A percentile compares a stretch with the other conserved stretches of the same genome.
Evolutionary conservation across 768 basidiomycete genomes (phyloP).

Genomic region (Holtermanniella nyarrowii): DNA sequence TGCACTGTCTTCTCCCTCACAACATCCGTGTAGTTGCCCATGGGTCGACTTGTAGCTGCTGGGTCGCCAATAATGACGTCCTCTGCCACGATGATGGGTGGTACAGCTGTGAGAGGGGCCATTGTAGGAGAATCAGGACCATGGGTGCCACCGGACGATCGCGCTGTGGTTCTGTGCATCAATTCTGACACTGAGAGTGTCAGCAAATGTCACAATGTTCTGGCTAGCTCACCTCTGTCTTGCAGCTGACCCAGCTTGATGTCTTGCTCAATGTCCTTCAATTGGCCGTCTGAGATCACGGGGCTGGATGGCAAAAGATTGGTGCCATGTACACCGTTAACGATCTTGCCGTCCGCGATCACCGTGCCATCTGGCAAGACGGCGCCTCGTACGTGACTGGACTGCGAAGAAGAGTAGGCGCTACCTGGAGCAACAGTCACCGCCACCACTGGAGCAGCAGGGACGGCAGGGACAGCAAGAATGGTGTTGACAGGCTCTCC

Average conservation of each 20-base stretch:
- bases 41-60: background rate
- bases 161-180: constrained; percentile 15
- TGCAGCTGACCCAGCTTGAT: constrained; percentile 26
- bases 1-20: constrained; percentile 24
- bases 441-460: constrained; percentile 6
- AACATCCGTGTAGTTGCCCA: constrained; percentile 18
- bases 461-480: constrained; percentile 9
- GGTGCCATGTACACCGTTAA: constrained; percentile 31
- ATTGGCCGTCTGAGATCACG: background rate
- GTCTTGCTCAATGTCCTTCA: constrained; percentile 36
- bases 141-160: background rate
- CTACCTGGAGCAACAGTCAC: constrained; percentile 15
- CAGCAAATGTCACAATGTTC: constrained; percentile 1
- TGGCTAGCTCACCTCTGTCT: constrained; percentile 25
- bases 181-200: constrained; percentile 28
- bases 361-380: constrained; percentile 33
- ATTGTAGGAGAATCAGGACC: background rate
- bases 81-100: background rate
- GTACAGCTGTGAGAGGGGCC: background rate
- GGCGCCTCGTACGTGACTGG: constrained; percentile 22
- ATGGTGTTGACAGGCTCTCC: constrained; percentile 18
- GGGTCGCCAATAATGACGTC: too few species aligned
- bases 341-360: constrained; percentile 28
- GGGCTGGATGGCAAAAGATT: constrained; percentile 6
- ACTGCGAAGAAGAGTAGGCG: constrained; percentile 5